A percentile compares a stretch with the other conserved stretches of the same genome.
phyloP scores from a whole-genome alignment of 2,329 filamentous ascomycete species.

The Trichoderma citrinoviride region DNA sequence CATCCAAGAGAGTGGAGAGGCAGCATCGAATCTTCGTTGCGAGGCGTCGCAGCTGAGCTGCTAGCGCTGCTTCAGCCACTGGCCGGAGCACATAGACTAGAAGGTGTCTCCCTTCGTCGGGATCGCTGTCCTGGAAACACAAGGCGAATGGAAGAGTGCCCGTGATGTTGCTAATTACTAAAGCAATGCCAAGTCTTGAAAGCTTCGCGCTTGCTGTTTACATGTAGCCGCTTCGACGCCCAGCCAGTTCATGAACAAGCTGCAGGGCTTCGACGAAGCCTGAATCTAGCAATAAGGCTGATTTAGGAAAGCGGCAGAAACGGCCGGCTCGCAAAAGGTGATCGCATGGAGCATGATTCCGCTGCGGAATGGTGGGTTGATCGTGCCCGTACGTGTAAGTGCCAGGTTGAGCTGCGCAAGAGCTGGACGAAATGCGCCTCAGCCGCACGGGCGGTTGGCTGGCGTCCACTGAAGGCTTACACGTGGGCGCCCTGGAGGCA shows the following conservation, averaged over 20 bases:
- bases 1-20: not conserved
- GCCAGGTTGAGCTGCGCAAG: not conserved
- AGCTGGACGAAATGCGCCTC: not conserved
- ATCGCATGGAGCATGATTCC: not conserved
- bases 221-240: not conserved
- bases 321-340: not conserved
- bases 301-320: not conserved
- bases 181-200: no score
- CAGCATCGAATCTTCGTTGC: not conserved
- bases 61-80: conserved; percentile 17
- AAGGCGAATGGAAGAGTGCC: not conserved
- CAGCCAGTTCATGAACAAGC: not conserved
- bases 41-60: conserved; percentile 17
- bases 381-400: no score
- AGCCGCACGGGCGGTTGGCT: conserved; percentile 7
- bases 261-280: not conserved
- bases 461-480: conserved; percentile 5
- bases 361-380: not conserved
- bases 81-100: not conserved
- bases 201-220: not conserved
- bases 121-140: not conserved
- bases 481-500: not conserved
- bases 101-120: not conserved
- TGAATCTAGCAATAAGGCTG: not conserved
- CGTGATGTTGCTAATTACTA: not conserved